A percentile compares a stretch with the other conserved stretches of the same genome.
Evolutionary conservation across 495 filamentous ascomycete species (phyloP).

Genomic region (Penicillium diatomitis): DNA sequence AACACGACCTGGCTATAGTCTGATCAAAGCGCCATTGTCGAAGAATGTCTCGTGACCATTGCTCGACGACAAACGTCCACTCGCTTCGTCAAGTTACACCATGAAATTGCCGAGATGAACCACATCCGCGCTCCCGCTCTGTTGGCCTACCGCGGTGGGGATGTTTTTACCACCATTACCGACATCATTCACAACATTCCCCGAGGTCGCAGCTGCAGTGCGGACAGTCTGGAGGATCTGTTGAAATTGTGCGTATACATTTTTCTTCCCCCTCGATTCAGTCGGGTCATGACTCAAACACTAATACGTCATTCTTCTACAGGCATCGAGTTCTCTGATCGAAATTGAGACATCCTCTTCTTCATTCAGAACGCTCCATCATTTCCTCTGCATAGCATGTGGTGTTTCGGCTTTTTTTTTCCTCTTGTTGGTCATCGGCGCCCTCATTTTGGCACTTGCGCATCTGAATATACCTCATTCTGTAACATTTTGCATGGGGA

Average conservation of each 20-base stretch:
- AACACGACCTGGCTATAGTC: slow-evolving; percentile 41
- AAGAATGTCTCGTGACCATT: slow-evolving; percentile 64
- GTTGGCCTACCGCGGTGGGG: slow-evolving; percentile 78
- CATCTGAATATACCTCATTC: no score
- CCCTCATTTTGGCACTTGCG: no score
- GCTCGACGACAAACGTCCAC: slow-evolving; percentile 58
- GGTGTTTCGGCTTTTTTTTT: no score
- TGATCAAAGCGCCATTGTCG: slow-evolving; percentile 62
- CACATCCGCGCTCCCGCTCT: slow-evolving; percentile 80
- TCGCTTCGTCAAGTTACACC: slow-evolving; percentile 86
- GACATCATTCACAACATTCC: slow-evolving; percentile 82
- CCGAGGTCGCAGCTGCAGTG: slow-evolving; percentile 48
- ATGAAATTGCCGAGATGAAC: slow-evolving; percentile 91
- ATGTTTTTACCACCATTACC: slow-evolving; percentile 83
- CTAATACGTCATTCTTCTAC: neutral
- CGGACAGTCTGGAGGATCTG: slow-evolving; percentile 50
- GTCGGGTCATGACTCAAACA: neutral
- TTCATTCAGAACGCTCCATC: no score
- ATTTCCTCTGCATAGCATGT: no score
- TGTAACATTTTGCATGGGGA: no score
- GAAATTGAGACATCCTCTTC: no score
- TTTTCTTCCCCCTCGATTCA: slow-evolving; percentile 7
- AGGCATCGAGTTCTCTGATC: slow-evolving; percentile 27
- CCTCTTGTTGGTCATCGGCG: no score
- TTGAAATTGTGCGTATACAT: slow-evolving; percentile 41